Base-by-base conservation (phyloP, 257 asterid species). In the Datura wrightii region DNA sequence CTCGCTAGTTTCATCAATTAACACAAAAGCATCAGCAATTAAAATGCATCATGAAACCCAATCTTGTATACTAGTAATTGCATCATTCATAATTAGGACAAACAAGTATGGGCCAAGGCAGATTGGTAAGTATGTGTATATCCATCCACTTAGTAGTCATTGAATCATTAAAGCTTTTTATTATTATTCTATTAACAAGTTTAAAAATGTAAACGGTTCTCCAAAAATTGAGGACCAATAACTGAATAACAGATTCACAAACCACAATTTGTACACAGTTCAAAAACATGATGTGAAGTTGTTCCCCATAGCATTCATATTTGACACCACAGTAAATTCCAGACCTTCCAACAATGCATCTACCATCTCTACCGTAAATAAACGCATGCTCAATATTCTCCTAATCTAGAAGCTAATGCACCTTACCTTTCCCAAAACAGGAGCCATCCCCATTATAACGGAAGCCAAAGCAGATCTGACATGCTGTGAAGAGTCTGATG, bases 371-470 rank as follows among this genome's bases (percentile, higher is more conserved):
- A 54, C 18, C 19, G 15, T 24, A 54, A 67, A 34, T 31, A 65
- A 72, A 72, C 0, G 18, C 60, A 62, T 62, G 56, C 2, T 36
- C 34, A 34, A 52, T 52, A 34, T 15, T 78, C 34, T 34, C 2
- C 60, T 13, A 16, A 78, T 78, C 16, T 52, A 78, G 63, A 78
- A 78, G 44, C 82, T 52, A 78, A 78, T 14, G 63, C 48, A 78
- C 63, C 66, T 84, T 79, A 95, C 98, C 97, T 95, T 95, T 63
- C 97, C 98, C 72, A 95, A 85, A 31, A 95, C 94, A 50, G 98
- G 98, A 87, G 98, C 98, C 98, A 95, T 95, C 87, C 98, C 98
- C 98, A 95, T 95, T 76, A 95, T 95, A 71, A 95, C 98, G 58
- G 98, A 95, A 18, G 98, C 98, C 92, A 95, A 87, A 84, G 98